Base-by-base conservation (phyloP, 768 basidiomycete species). In the Mrakia gelida region DNA sequence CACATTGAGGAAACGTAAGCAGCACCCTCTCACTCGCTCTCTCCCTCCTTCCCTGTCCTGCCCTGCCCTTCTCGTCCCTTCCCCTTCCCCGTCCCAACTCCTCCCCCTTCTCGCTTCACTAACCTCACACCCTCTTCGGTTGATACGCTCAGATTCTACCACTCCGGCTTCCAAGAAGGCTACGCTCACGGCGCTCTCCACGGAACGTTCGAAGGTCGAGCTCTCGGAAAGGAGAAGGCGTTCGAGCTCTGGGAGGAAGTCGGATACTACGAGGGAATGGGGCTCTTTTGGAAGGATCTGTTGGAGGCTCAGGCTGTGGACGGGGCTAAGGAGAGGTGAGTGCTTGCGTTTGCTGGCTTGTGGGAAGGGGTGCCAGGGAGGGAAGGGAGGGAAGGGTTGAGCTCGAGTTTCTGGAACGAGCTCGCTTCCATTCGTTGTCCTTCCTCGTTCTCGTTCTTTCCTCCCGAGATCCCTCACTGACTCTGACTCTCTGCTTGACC, bases 201-300 rank as follows among this genome's bases (percentile, higher is more conserved):
- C 81, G 95, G 96, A 2, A 84, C 92, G 34, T 93, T 94, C 79
- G 94, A 99, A 84, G 96, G 96, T 13, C 88, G 94, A 21, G 91
- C 92, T 0, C 87, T 98, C 26, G 96, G 95, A 2, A 88, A 90
- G 75, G 91, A 94, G 81, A 95, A 96, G 81, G 93, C 92, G 0
- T 98, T 91, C 84, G 95, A 96, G 84, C 90, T 97, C 85, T 98
- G 95, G 94, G 95, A 98, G 84, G 96, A 99, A 84, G 88, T 99
- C 18, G 95, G 93, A 2, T 98, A 91, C 81, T 95, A 95, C 83
- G 89, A 95, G 81, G 96, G 95, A 8, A 91, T 92, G 81, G 93
- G 93, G 3, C 79, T 81, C 75, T 88, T 90, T 75, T 97, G 93
- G 92, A 84, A 86, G 78, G 86, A 86, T 2, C 84, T 92, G 74